A percentile compares a stretch with the other conserved stretches of the same genome.
phyloP scores from a whole-genome alignment of 2,329 filamentous ascomycete species.

The Lachnellula occidentalis region DNA sequence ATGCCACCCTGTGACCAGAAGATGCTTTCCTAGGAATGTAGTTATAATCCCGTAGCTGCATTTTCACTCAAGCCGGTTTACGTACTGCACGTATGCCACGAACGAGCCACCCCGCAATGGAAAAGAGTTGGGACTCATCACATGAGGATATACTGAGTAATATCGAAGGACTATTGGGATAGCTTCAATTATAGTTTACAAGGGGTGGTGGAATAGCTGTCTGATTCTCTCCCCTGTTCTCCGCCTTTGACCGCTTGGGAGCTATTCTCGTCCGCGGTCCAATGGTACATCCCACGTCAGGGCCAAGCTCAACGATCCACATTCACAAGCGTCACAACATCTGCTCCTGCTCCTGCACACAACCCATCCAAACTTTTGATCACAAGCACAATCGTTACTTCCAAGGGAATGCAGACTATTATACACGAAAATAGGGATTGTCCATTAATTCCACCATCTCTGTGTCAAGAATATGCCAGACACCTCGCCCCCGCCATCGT shows the following conservation, averaged over 20 bases:
- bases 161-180: neutral
- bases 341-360: neutral
- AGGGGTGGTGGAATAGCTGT: neutral
- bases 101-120: neutral
- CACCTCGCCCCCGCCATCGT: constrained; percentile 23
- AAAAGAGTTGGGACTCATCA: neutral
- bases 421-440: constrained; percentile 14
- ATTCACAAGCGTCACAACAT: neutral
- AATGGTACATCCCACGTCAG: neutral
- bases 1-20: constrained; percentile 1
- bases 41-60: neutral
- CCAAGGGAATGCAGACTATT: constrained; percentile 13
- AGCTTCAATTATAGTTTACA: neutral
- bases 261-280: neutral
- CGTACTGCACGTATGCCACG: neutral
- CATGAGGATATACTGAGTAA: neutral
- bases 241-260: neutral
- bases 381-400: constrained; percentile 11
- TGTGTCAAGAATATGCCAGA: constrained; percentile 22
- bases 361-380: constrained; percentile 15
- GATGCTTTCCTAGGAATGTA: neutral
- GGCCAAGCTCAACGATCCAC: neutral
- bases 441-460: constrained; percentile 6
- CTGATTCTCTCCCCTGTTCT: neutral
- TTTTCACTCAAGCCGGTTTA: neutral